Conservation (phyloP, 768 basidiomycete species). For the Amyloporia xantha region DNA sequence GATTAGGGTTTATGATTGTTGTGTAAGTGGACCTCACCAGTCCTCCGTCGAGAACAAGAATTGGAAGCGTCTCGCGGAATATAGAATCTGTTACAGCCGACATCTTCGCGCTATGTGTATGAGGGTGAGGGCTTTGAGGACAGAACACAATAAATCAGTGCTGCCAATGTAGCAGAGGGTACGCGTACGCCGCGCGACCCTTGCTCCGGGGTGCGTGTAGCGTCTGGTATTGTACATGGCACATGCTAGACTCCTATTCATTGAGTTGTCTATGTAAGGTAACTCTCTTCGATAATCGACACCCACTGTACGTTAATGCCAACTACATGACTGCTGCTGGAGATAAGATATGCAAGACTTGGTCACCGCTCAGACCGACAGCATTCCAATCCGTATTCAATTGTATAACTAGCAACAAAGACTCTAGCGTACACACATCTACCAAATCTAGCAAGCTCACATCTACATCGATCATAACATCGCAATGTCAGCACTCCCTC, state of each 20-base stretch:
- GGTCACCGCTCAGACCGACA: no score
- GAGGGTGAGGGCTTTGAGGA: no score
- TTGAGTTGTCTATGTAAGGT: not conserved
- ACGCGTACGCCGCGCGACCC: no score
- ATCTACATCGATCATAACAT: not conserved
- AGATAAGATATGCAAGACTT: not conserved
- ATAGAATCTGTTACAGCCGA: no score
- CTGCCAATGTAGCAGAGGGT: no score
- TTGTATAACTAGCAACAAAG: not conserved
- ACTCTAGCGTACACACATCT: not conserved
- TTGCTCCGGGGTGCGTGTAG: not conserved
- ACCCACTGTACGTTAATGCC: not conserved
- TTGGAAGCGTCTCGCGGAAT: no score
- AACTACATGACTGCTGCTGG: not conserved
- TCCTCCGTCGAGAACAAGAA: constrained; percentile 14
- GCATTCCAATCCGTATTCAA: not conserved
- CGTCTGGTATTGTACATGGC: not conserved
- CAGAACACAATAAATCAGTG: no score
- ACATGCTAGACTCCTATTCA: not conserved
- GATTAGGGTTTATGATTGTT: not conserved
- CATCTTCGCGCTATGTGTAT: no score
- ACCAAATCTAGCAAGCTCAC: not conserved
- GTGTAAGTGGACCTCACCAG: constrained; percentile 11
- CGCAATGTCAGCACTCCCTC: no score
- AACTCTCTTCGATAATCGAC: not conserved